Evolutionary conservation across 805 yeast species (phyloP), one percentile per base, ranked within the genome.

Genomic region (Ogataea chonburiensis): DNA sequence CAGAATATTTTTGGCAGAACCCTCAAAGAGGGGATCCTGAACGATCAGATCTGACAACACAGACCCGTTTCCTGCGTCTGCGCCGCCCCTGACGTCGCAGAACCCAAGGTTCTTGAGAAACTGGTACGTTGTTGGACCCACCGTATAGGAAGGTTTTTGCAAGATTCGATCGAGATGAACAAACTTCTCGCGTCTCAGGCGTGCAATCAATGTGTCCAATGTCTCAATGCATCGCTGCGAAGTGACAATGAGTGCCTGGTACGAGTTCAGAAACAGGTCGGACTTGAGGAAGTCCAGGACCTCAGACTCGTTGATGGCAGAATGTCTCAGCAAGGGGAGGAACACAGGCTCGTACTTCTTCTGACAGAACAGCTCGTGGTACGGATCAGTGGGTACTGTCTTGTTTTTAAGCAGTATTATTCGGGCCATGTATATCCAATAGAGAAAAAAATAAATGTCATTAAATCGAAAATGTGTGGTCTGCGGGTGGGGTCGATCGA

Each of bases 161-260:
- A 75, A 54, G 1, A 79, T 62, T 0, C 31, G 36, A 6, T 55
- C 47, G 11, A 55, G 31, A 17, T 23, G 16, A 5, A 24, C 31
- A 36, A 42, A 47, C 6, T 28, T 36, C 11, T 43, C 46, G 5
- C 29, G 24, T 23, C 34, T 32, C n/a, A 67, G 47, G 8, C 40
- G 39, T 0, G 46, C 42, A 5, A 81, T 60, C 10, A 73, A 56
- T 24, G 66, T 64, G 42, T 73, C 74, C 9, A 87, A 59, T 5
- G 86, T 80, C 49, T 89, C 96, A 0, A 89, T 95, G 2, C 96
- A 95, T 46, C 98, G 61, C 56, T 91, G 97, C 2, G 95, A 84
- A 0, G 98, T 89, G 4, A 91, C 78, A 7, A 91, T 81, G 23
- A 87, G 60, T 0, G 79, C 73, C 25, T 71, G 68, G 18, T 68